Base-by-base conservation (phyloP, 2,329 filamentous ascomycete species). In the Pezicula neosporulosa region DNA sequence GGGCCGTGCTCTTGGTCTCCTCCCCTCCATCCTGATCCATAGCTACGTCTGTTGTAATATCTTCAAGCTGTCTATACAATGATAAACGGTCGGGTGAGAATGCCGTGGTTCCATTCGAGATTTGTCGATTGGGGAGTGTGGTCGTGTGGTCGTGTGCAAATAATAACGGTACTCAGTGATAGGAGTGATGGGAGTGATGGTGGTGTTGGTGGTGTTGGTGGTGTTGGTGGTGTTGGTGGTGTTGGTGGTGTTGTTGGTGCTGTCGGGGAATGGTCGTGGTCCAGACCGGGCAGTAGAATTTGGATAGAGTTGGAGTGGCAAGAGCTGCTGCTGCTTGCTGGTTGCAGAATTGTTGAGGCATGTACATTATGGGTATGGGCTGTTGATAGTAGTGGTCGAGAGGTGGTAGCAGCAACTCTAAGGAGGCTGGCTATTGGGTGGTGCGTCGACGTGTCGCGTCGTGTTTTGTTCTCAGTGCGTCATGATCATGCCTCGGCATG, bases 401-500 rank as follows among this genome's bases (percentile, higher is more conserved):
- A 92, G 97, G 92, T 97, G 60, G 96, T 97, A 72, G 93, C 90
- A 63, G 93, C 92, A 66, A 94, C 90, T 72, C 78, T 97, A 62
- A 80, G 44, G 92, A 46, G 52, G 47, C 43, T 45, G 50, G 46
- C 33, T 24, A 16, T 33, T 33, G n/a, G n/a, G n/a, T n/a, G 30
- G 30, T 38, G 33, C 19, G 18, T 50, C 47, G 54, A 58, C 53
- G 49, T 52, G 53, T 52, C 55, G 52, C 51, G 52, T 52, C 50
- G 47, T 48, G 47, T 30, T 44, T 44, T 44, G 42, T 16, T 44
- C 18, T 5, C 15, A 24, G n/a, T 28, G 42, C 19, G 19, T 8
- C 21, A 44, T 33, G 15, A 3, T 10, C 42, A 9, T 7, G 41
- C 53, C 56, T 53, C 50, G 55, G 55, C 60, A 62, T 62, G 60